phyloP scores from a whole-genome alignment of 495 filamentous ascomycete species.

The Staphylotrichum longicolle region DNA sequence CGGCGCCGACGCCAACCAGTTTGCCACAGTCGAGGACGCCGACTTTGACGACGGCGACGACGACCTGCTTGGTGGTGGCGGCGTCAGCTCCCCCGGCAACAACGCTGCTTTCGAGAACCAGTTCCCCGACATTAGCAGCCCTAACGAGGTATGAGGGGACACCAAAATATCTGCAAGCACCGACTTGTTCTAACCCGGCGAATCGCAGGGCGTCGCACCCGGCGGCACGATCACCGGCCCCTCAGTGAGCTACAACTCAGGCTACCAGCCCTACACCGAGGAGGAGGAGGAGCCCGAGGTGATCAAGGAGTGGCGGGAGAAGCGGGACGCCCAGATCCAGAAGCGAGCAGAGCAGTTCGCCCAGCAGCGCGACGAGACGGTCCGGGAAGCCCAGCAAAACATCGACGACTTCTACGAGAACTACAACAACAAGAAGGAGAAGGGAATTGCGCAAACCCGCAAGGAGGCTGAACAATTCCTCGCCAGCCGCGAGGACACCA shows the following conservation, averaged over 20 bases:
- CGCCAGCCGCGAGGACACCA: slow-evolving; percentile 81
- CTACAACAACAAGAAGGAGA: slow-evolving; percentile 96
- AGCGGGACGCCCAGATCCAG: slow-evolving; percentile 70
- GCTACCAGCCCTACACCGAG: slow-evolving; percentile 51
- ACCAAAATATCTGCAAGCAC: background rate
- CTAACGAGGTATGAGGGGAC: slow-evolving; percentile 66
- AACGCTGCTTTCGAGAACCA: slow-evolving; percentile 77
- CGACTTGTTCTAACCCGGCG: slow-evolving; percentile 26
- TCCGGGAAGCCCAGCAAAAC: slow-evolving; percentile 79
- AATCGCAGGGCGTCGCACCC: slow-evolving; percentile 70
- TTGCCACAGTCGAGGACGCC: slow-evolving; percentile 75
- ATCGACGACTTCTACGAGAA: slow-evolving; percentile 99
- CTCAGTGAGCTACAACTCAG: slow-evolving; percentile 66
- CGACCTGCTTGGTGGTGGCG: slow-evolving; percentile 73
- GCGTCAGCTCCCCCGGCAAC: slow-evolving; percentile 49
- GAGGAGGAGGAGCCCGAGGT: slow-evolving; percentile 84
- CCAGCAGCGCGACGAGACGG: slow-evolving; percentile 72
- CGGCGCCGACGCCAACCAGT: slow-evolving; percentile 90
- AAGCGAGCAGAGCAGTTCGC: slow-evolving; percentile 75
- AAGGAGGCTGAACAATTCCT: slow-evolving; percentile 95
- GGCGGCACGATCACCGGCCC: slow-evolving; percentile 84
- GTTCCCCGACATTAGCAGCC: slow-evolving; percentile 77
- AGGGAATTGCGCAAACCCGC: slow-evolving; percentile 76
- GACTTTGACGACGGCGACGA: slow-evolving; percentile 65
- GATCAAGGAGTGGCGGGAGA: slow-evolving; percentile 88